Conservation (phyloP, 2,329 filamentous ascomycete species). For the Ustulina deusta region DNA sequence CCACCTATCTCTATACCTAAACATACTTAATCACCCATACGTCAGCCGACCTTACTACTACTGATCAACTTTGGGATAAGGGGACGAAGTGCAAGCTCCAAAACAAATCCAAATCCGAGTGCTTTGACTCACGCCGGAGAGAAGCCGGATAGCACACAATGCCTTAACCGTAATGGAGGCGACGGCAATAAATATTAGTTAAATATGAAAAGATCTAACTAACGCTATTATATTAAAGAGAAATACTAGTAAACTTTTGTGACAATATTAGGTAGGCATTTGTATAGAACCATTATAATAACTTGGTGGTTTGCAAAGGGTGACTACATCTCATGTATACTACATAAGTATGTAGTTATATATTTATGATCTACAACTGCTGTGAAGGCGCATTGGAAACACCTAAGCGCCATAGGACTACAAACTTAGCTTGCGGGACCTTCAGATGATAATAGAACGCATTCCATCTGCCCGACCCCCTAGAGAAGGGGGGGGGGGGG, state of each 20-base stretch:
- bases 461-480: not conserved
- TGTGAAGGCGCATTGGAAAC: too few relatives aligned
- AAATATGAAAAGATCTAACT: too few relatives aligned
- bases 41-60: conserved; percentile 31
- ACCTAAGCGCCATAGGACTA: too few relatives aligned
- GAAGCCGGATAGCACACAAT: conserved; percentile 89
- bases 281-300: too few relatives aligned
- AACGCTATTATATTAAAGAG: not conserved
- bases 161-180: conserved; percentile 87
- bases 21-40: conserved; percentile 16
- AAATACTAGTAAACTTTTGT: not conserved
- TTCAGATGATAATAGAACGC: not conserved
- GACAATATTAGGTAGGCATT: not conserved
- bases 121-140: conserved; percentile 95
- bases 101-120: conserved; percentile 85
- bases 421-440: too few relatives aligned
- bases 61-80: conserved; percentile 63
- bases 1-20: not conserved
- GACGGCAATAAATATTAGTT: conserved; percentile 67
- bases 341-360: too few relatives aligned
- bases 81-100: conserved; percentile 74
- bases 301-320: too few relatives aligned
- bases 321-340: too few relatives aligned
- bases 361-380: too few relatives aligned
- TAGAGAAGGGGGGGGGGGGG: not conserved